Evolutionary conservation across 805 yeast genomes (phyloP), one percentile per base, ranked within the genome.

Genomic region (Candida sonorensis): DNA sequence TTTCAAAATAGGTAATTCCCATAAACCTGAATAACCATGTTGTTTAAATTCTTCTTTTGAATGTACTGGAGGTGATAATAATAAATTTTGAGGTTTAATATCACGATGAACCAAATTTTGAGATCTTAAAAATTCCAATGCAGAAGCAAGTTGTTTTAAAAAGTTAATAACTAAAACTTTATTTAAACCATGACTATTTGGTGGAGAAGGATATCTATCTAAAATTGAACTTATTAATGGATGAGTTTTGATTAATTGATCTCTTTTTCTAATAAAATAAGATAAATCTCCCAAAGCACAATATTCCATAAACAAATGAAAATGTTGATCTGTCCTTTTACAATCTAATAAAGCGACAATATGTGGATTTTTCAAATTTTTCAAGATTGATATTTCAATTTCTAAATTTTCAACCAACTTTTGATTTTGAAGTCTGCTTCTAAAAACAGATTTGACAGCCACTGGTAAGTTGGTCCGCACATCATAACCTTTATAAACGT

Each of bases 271-370:
- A 35, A 92, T 88, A 46, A 92, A 81, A 50, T 78, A 84, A 0
- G 95, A 83, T 40, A 92, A 67, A 59, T 92, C 98, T 10, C 98
- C 98, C 53, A 92, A 64, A 1, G 97, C 78, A 55, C 98, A 92
- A 62, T 86, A 92, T 57, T 92, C 97, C 97, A 92, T 92, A 12
- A 90, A 78, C 41, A 92, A 64, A 53, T 86, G 90, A 62, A 87
- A 85, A 56, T 88, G 85, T 23, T 56, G 50, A 8, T 75, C 59
- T 1, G 95, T 81, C 51, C 85, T 81, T 37, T 77, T 76, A 51
- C 86, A 87, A 51, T 90, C 97, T 38, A 84, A 60, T 29, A 92
- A 64, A 12, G 80, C 80, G 9, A 92, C 98, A 34, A 92, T 82
- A 55, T 92, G 97, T 1, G 96, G 95, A 50, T 92, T 95, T 45